phyloP scores from a whole-genome alignment of 345 rosid species.

The Acer campestre region DNA sequence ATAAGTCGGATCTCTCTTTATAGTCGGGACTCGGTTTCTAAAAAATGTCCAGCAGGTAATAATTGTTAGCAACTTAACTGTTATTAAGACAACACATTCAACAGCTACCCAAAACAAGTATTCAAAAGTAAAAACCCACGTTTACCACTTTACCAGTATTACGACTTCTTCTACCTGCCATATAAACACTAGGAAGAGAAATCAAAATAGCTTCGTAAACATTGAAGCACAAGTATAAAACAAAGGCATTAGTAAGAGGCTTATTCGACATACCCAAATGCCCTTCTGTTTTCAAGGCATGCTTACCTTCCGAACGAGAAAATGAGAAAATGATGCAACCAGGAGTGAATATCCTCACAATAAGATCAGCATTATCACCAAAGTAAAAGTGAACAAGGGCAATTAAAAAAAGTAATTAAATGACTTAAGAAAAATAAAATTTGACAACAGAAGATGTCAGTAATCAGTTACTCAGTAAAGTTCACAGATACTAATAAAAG shows the following conservation, averaged over 20 bases:
- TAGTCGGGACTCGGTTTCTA: background rate
- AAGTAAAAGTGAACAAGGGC: background rate
- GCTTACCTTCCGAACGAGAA: conserved; percentile 31
- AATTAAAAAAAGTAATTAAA: conserved; percentile 24
- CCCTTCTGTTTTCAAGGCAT: conserved; percentile 26
- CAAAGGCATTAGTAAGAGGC: background rate
- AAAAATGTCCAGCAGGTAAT: background rate
- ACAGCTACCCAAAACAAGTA: conserved; percentile 19
- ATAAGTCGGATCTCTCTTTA: background rate
- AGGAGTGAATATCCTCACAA: conserved; percentile 22
- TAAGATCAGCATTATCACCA: conserved; percentile 16
- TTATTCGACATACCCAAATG: conserved; percentile 28
- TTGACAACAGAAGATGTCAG: conserved; percentile 31
- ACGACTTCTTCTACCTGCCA: conserved; percentile 44
- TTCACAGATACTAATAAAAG: conserved; percentile 25
- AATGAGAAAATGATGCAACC: conserved; percentile 25
- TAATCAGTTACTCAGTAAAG: conserved; percentile 24
- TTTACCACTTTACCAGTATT: conserved; percentile 23
- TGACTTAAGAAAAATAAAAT: conserved; percentile 7
- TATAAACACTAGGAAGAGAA: conserved; percentile 35
- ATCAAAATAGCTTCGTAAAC: conserved; percentile 19
- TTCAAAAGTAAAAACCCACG: conserved; percentile 17
- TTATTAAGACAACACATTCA: background rate
- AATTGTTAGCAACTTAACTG: background rate
- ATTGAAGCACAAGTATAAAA: background rate